Evolutionary conservation across 371 early-diverging fungal species (phyloP).

Genomic region (Lichtheimia corymbifera): DNA sequence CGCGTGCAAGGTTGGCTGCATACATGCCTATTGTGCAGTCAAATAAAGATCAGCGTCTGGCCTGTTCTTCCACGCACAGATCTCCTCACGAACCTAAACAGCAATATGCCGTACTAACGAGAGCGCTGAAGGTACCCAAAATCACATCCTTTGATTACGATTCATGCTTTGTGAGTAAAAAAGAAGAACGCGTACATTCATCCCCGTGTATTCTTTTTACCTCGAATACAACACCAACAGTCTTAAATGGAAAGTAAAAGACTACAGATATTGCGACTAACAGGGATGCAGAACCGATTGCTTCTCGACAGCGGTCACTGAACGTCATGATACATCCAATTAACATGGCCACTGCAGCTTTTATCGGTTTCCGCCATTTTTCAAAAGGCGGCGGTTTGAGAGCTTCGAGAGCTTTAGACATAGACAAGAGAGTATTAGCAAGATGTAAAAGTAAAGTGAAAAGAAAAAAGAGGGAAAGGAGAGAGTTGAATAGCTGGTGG

Average conservation of each 20-base stretch:
- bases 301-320: slow-evolving; percentile 5
- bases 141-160: slow-evolving; percentile 23
- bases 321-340: slow-evolving; percentile 30
- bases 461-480: no score
- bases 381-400: slow-evolving; percentile 19
- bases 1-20: slow-evolving; percentile 33
- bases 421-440: no score
- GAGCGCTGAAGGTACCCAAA: slow-evolving; percentile 29
- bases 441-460: no score
- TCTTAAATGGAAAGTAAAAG: slow-evolving; percentile 27
- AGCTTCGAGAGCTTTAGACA: no score
- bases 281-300: slow-evolving; percentile 17
- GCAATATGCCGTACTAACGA: slow-evolving; percentile 29
- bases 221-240: slow-evolving; percentile 19
- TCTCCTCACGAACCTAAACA: slow-evolving; percentile 23
- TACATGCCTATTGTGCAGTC: slow-evolving; percentile 25
- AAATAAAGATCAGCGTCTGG: background rate
- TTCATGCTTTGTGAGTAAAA: background rate
- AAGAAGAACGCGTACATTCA: background rate
- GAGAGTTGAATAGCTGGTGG: no score
- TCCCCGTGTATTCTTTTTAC: background rate
- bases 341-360: slow-evolving; percentile 33
- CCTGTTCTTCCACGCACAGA: background rate
- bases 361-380: slow-evolving; percentile 34
- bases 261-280: slow-evolving; percentile 18